Evolutionary conservation across 805 yeast genomes (phyloP).

Genomic region (Saccharomyces mikatae): DNA sequence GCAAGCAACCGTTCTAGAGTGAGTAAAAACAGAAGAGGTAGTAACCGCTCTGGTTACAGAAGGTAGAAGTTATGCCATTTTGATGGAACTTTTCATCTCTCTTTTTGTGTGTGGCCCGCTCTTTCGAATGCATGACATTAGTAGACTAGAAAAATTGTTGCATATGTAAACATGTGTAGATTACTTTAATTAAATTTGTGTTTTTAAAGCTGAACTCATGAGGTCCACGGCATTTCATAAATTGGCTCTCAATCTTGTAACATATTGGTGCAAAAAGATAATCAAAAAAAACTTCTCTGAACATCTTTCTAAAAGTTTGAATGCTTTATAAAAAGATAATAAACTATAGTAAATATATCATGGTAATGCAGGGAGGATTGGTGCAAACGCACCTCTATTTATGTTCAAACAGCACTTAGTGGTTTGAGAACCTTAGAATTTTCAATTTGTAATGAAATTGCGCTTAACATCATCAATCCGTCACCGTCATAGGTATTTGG

Average conservation of each 20-base stretch:
- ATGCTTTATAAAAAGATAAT: neutral
- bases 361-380: neutral
- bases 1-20: slow-evolving; percentile 1
- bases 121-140: neutral
- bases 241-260: neutral
- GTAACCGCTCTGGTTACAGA: neutral
- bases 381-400: neutral
- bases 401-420: neutral
- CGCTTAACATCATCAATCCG: slow-evolving; percentile 26
- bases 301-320: neutral
- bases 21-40: slow-evolving; percentile 4
- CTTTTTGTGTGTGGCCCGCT: neutral
- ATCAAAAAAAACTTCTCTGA: neutral
- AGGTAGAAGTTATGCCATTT: neutral
- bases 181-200: neutral
- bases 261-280: neutral
- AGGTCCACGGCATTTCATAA: neutral
- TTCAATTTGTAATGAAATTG: slow-evolving; percentile 22
- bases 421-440: neutral
- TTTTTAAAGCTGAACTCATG: neutral
- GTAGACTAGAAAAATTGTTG: neutral
- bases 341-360: neutral
- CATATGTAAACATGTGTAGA: neutral
- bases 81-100: neutral
- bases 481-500: slow-evolving; percentile 23